Percentiles rank a stretch among this genome's conserved stretches.
Evolutionary conservation across 2,329 filamentous ascomycete species (phyloP).

Genomic region (Fonsecaea monophora): DNA sequence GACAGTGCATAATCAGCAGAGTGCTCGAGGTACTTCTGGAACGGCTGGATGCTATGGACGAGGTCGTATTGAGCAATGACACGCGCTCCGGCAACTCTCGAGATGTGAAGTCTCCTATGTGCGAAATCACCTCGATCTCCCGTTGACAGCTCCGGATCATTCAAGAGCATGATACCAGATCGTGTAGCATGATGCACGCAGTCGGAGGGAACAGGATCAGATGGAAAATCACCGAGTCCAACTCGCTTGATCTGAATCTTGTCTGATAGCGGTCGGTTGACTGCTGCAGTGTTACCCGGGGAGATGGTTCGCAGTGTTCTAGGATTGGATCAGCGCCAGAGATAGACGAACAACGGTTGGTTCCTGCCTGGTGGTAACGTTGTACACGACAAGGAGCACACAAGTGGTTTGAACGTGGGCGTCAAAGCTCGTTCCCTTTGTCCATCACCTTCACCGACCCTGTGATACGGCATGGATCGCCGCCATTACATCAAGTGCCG

Average conservation of each 20-base stretch:
- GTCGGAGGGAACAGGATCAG: not conserved
- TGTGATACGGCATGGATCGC: slow-evolving; percentile 28
- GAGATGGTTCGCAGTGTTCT: not conserved
- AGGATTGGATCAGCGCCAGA: not conserved
- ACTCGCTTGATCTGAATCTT: not conserved
- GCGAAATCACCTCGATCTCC: not conserved
- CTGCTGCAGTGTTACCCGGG: not conserved
- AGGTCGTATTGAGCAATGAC: not conserved
- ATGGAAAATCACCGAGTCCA: not conserved
- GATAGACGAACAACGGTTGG: not conserved
- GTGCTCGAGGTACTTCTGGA: not conserved
- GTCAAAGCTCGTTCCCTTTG: not conserved
- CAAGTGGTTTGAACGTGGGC: not conserved
- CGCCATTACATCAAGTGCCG: slow-evolving; percentile 36
- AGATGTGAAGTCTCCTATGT: not conserved
- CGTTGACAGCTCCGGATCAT: not conserved
- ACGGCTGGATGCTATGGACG: not conserved
- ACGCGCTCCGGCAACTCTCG: not conserved
- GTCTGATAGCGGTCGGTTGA: not conserved
- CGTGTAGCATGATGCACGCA: not conserved
- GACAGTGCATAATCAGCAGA: not conserved
- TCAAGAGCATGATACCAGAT: not conserved
- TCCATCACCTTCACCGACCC: not conserved
- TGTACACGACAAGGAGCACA: not conserved
- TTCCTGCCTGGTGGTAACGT: not conserved